A percentile compares a stretch with the other conserved stretches of the same genome.
Conservation (phyloP, 352 stramenopile genomes). For the Phytophthora crassamura region DNA sequence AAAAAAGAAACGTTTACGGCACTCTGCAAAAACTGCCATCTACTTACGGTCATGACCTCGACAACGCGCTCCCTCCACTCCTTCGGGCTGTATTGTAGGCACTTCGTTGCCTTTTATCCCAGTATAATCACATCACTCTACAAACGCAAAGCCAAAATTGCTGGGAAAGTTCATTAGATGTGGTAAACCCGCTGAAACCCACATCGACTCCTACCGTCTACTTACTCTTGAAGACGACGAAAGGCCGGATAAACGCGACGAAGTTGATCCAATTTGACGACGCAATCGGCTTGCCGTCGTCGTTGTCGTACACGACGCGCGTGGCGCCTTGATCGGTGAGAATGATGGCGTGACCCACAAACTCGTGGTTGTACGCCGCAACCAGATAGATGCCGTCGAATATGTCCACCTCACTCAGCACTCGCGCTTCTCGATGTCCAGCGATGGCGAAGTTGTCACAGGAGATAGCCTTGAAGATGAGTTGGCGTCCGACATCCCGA, state of each 20-base stretch:
- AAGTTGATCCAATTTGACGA: background rate
- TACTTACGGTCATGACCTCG: no score
- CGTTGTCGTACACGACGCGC: conserved; percentile 7
- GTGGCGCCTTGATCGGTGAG: conserved; percentile 1
- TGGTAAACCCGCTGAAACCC: background rate
- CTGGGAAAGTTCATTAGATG: background rate
- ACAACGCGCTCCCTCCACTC: no score
- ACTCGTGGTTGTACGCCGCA: conserved; percentile 10
- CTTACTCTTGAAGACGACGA: conserved; percentile 1
- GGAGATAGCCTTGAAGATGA: background rate
- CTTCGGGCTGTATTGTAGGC: no score
- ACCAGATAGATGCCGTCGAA: background rate
- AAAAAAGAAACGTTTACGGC: no score
- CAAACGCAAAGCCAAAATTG: no score
- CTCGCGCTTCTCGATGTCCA: conserved; percentile 6
- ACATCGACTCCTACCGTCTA: background rate
- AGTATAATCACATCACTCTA: no score
- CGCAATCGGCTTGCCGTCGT: conserved; percentile 2
- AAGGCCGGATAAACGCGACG: conserved; percentile 1
- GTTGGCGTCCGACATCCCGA: background rate
- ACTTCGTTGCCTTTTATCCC: no score
- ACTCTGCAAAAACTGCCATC: no score
- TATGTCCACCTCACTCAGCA: conserved; percentile 1
- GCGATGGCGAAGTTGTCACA: conserved; percentile 12
- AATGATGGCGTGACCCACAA: conserved; percentile 1